Conservation (phyloP, 192 early-diverging fungal species). For the Mortierella alpina region DNA sequence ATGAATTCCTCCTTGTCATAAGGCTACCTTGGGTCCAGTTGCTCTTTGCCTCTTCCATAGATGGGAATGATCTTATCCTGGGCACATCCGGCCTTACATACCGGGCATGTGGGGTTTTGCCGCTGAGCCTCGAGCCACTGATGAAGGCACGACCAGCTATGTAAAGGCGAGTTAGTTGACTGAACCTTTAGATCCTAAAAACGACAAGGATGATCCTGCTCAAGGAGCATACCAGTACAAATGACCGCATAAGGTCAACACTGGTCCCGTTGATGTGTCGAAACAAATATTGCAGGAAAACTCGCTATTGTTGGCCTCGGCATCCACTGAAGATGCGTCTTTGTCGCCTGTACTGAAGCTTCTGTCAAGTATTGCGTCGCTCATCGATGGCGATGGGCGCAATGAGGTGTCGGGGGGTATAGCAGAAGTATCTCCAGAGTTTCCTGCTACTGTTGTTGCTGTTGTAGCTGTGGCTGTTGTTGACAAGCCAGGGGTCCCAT, state of each 20-base stretch:
- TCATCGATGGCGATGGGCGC: too few species aligned
- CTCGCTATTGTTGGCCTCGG: conserved; percentile 13
- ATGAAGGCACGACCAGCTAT: conserved; percentile 74
- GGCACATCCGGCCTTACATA: conserved; percentile 87
- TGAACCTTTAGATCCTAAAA: background rate
- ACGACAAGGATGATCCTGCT: background rate
- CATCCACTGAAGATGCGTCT: too few species aligned
- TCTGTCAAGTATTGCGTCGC: too few species aligned
- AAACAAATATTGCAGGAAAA: conserved; percentile 66
- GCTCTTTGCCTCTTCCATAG: conserved; percentile 82
- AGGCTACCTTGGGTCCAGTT: conserved; percentile 77
- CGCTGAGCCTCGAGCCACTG: conserved; percentile 81
- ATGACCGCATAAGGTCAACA: conserved; percentile 84
- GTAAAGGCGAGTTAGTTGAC: background rate
- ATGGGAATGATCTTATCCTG: conserved; percentile 87
- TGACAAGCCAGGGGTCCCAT: too few species aligned
- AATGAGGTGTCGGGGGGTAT: conserved; percentile 1
- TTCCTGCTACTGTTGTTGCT: background rate
- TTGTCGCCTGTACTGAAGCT: too few species aligned
- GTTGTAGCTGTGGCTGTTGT: background rate
- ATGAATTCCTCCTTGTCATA: background rate
- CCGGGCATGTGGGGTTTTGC: conserved; percentile 81
- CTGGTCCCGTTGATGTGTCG: conserved; percentile 80
- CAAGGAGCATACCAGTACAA: conserved; percentile 70
- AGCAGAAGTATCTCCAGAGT: background rate